Evolutionary conservation across 2,329 filamentous ascomycete species (phyloP).

Genomic region (Hymenoscyphus fraxineus): DNA sequence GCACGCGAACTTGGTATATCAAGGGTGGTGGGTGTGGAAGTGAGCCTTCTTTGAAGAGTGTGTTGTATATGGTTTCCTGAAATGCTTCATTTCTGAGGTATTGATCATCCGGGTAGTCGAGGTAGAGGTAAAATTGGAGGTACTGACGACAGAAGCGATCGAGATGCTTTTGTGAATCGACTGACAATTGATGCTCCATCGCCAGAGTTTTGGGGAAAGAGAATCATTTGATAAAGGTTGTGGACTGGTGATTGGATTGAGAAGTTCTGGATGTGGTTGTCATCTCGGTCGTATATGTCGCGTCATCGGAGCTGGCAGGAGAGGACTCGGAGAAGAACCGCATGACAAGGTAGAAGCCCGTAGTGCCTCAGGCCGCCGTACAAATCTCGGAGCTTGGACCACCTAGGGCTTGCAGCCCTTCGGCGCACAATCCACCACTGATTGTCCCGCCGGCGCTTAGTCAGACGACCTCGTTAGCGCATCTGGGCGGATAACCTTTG

Average conservation of each 20-base stretch:
- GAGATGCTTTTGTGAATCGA: slow-evolving; percentile 35
- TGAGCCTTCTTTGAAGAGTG: slow-evolving; percentile 60
- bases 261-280: too few relatives aligned
- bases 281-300: too few relatives aligned
- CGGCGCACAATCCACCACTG: slow-evolving; percentile 10
- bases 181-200: slow-evolving; percentile 31
- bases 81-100: slow-evolving; percentile 56
- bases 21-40: slow-evolving; percentile 58
- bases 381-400: background rate
- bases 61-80: slow-evolving; percentile 63
- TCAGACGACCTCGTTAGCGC: slow-evolving; percentile 21
- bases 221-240: slow-evolving; percentile 7
- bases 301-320: too few relatives aligned
- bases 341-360: background rate
- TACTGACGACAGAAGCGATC: slow-evolving; percentile 69
- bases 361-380: background rate
- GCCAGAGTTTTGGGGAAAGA: slow-evolving; percentile 17
- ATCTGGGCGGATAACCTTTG: slow-evolving; percentile 18
- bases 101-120: slow-evolving; percentile 60
- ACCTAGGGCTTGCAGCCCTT: slow-evolving; percentile 22
- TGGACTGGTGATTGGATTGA: slow-evolving; percentile 8
- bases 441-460: slow-evolving; percentile 21
- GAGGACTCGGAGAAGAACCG: background rate
- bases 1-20: slow-evolving; percentile 65
- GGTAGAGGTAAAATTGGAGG: slow-evolving; percentile 64